A percentile compares a stretch with the other conserved stretches of the same genome.
Evolutionary conservation across 2,329 filamentous ascomycete species (phyloP).

Genomic region (Trichoderma breve): DNA sequence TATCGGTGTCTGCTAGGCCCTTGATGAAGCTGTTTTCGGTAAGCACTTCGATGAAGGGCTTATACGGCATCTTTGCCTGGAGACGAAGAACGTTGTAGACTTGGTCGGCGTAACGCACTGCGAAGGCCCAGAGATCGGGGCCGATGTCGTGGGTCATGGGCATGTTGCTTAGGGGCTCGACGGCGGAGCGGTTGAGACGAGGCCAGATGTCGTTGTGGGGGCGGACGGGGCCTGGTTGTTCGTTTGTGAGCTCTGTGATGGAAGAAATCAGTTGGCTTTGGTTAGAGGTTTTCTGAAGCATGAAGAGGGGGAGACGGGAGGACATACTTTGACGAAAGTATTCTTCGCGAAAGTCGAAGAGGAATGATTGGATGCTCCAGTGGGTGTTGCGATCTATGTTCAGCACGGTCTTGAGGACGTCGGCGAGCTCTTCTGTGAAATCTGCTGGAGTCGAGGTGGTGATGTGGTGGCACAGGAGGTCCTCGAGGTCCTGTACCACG

Average conservation of each 20-base stretch:
- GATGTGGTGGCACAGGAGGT: conserved; percentile 17
- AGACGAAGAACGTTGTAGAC: conserved; percentile 14
- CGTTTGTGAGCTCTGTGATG: not conserved
- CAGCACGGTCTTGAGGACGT: not conserved
- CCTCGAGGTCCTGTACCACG: conserved; percentile 10
- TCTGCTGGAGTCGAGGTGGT: not conserved
- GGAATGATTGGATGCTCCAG: conserved; percentile 18
- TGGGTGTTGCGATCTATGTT: not conserved
- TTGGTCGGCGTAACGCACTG: conserved; percentile 9
- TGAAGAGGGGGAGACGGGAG: not conserved
- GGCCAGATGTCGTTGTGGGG: conserved; percentile 15
- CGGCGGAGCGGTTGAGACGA: not conserved
- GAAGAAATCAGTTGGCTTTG: not conserved
- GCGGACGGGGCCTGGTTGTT: not conserved
- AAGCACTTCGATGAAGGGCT: conserved; percentile 15
- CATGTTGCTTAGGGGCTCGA: conserved; percentile 9
- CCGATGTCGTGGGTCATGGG: conserved; percentile 12
- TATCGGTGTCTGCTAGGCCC: not conserved
- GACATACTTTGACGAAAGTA: not conserved
- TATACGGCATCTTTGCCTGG: conserved; percentile 6
- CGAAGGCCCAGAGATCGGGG: not conserved
- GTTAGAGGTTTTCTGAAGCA: not conserved
- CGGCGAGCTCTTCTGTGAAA: not conserved
- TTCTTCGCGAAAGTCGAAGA: conserved; percentile 13
- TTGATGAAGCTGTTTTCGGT: not conserved